Evolutionary conservation across 2,329 filamentous ascomycete genomes (phyloP).

Genomic region (Plectosphaerella plurivora): DNA sequence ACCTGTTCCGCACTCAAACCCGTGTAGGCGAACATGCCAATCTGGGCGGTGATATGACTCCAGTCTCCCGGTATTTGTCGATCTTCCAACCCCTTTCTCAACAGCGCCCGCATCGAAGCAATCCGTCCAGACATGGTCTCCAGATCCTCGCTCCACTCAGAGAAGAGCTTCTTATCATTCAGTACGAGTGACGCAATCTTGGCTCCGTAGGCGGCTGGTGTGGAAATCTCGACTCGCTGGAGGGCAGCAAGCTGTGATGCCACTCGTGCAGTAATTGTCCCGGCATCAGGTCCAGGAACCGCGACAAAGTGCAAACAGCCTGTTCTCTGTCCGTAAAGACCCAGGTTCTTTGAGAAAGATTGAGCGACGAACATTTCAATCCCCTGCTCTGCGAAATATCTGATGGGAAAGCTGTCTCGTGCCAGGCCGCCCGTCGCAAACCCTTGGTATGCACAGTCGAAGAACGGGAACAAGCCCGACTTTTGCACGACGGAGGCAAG

Average conservation of each 20-base stretch:
- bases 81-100: constrained; percentile 23
- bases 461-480: constrained; percentile 21
- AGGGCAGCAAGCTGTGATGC: not conserved
- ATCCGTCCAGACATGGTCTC: constrained; percentile 28
- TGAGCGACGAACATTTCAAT: constrained; percentile 19
- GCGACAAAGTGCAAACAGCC: constrained; percentile 10
- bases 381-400: constrained; percentile 16
- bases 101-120: constrained; percentile 21
- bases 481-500: constrained; percentile 20
- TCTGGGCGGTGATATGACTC: constrained; percentile 27
- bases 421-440: constrained; percentile 24
- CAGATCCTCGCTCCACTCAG: constrained; percentile 27
- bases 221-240: not conserved
- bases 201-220: not conserved
- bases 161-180: constrained; percentile 13
- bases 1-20: constrained; percentile 28
- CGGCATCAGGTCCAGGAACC: not conserved
- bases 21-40: constrained; percentile 36
- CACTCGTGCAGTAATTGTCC: constrained; percentile 38
- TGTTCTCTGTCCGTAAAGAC: constrained; percentile 22
- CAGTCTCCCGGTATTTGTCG: constrained; percentile 27
- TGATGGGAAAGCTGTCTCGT: constrained; percentile 22
- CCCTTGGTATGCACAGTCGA: constrained; percentile 28
- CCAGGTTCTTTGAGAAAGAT: constrained; percentile 25
- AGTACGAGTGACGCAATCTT: constrained; percentile 25